These are phyloP conservation scores for Aechmea fasciata DNA, from an alignment of 176 grass and related monocot species.

Conservation along the genomic window DNA sequence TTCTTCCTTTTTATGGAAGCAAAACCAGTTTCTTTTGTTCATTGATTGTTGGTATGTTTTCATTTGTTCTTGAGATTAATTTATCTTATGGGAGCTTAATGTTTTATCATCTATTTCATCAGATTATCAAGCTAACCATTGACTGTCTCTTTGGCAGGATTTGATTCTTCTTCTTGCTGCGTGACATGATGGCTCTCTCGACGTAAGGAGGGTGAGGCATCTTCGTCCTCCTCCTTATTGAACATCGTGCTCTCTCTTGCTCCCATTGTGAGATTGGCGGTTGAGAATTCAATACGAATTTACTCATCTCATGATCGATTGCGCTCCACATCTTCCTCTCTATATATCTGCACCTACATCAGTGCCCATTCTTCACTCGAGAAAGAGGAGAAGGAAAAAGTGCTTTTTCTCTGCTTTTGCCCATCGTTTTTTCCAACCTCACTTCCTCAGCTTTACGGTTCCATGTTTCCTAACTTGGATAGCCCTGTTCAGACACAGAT, in stretches of 20 bases:
- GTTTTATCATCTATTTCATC: no score
- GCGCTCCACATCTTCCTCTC: slow-evolving; percentile 16
- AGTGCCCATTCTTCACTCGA: slow-evolving; percentile 21
- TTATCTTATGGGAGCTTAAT: no score
- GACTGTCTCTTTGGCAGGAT: background rate
- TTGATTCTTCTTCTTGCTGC: background rate
- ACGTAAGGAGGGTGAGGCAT: background rate
- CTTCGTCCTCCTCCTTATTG: background rate
- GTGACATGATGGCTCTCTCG: background rate
- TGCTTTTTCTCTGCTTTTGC: background rate
- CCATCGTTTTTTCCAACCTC: background rate
- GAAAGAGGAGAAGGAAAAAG: slow-evolving; percentile 27
- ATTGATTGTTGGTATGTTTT: no score
- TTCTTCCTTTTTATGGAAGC: no score
- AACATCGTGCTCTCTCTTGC: background rate
- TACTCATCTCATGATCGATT: slow-evolving; percentile 4
- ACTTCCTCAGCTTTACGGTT: slow-evolving; percentile 17
- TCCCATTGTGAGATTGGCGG: background rate
- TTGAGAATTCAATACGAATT: slow-evolving; percentile 13
- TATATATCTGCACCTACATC: slow-evolving; percentile 10
- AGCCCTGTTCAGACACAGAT: slow-evolving; percentile 95
- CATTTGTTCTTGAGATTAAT: no score
- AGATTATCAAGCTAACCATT: background rate
- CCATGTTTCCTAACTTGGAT: slow-evolving; percentile 70
- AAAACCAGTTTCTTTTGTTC: no score